A percentile compares a stretch with the other conserved stretches of the same genome.
phyloP scores from a whole-genome alignment of 805 yeast species.

The Zygoascus ofunaensis region DNA sequence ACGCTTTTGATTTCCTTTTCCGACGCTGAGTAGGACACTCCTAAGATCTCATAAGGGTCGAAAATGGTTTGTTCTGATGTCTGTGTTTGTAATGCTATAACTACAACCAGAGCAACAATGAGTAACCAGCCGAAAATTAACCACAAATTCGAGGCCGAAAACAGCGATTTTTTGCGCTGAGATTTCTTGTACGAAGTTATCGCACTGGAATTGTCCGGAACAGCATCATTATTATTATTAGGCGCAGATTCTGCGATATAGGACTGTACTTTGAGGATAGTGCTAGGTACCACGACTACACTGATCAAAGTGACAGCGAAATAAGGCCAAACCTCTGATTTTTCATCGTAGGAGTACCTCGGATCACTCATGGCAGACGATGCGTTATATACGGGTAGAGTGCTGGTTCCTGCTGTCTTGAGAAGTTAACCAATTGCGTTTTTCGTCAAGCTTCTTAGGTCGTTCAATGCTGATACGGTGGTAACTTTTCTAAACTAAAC shows the following conservation, averaged over 20 bases:
- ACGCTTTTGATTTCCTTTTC: slow-evolving; percentile 73
- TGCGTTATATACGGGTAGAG: neutral
- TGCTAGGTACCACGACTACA: slow-evolving; percentile 58
- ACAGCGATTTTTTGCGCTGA: slow-evolving; percentile 17
- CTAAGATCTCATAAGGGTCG: slow-evolving; percentile 88
- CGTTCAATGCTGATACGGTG: too few relatives aligned
- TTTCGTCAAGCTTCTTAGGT: too few relatives aligned
- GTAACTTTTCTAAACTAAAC: too few relatives aligned
- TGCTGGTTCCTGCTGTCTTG: too few relatives aligned
- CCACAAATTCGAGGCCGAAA: slow-evolving; percentile 29
- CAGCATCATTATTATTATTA: slow-evolving; percentile 6
- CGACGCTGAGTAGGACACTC: slow-evolving; percentile 54
- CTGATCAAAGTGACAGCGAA: slow-evolving; percentile 66
- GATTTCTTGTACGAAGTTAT: slow-evolving; percentile 22
- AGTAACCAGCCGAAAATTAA: slow-evolving; percentile 53
- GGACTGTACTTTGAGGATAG: slow-evolving; percentile 23
- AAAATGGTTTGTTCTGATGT: slow-evolving; percentile 36
- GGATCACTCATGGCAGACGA: slow-evolving; percentile 37
- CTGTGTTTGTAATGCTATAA: slow-evolving; percentile 32
- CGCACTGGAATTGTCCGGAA: neutral
- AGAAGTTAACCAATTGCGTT: too few relatives aligned
- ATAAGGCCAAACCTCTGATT: slow-evolving; percentile 89
- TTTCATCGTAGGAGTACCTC: slow-evolving; percentile 75
- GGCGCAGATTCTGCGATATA: slow-evolving; percentile 16
- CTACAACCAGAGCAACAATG: slow-evolving; percentile 34